phyloP scores from a whole-genome alignment of 2,329 filamentous ascomycete species.

The Xylariaceae sp. region DNA sequence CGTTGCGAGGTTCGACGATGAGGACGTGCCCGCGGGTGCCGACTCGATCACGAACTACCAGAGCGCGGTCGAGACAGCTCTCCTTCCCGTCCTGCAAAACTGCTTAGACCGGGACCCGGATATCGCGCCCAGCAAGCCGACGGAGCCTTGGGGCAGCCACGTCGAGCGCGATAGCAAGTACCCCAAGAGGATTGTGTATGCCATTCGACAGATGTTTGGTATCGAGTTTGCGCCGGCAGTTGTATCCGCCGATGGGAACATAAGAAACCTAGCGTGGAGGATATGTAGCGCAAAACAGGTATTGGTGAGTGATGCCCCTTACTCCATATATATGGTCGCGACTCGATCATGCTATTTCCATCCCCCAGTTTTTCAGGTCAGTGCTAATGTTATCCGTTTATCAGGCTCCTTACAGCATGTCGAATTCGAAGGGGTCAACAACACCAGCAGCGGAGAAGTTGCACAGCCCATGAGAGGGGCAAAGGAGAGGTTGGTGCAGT shows the following conservation, averaged over 20 bases:
- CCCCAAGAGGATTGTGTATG: slow-evolving; percentile 84
- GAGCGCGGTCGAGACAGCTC: slow-evolving; percentile 64
- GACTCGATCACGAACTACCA: slow-evolving; percentile 58
- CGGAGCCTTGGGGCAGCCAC: slow-evolving; percentile 78
- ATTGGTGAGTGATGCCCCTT: slow-evolving; percentile 54
- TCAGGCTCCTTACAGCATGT: slow-evolving; percentile 69
- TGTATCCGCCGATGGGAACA: slow-evolving; percentile 84
- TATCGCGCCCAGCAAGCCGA: slow-evolving; percentile 72
- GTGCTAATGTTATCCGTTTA: slow-evolving; percentile 14
- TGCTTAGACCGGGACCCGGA: slow-evolving; percentile 90
- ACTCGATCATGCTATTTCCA: background rate
- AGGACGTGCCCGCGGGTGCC: slow-evolving; percentile 51
- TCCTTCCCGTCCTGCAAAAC: slow-evolving; percentile 81
- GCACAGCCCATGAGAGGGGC: slow-evolving; percentile 1
- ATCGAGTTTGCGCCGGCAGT: slow-evolving; percentile 93
- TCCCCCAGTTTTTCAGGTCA: background rate
- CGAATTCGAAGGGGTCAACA: slow-evolving; percentile 54
- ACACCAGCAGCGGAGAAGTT: slow-evolving; percentile 43
- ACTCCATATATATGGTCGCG: background rate
- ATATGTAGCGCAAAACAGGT: slow-evolving; percentile 96
- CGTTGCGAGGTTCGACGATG: slow-evolving; percentile 72
- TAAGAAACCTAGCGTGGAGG: slow-evolving; percentile 86
- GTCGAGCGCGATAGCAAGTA: slow-evolving; percentile 88
- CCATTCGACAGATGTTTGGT: slow-evolving; percentile 93
- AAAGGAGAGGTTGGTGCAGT: background rate